phyloP scores from a whole-genome alignment of 2,329 filamentous ascomycete genomes.

The Ilyonectria robusta region DNA sequence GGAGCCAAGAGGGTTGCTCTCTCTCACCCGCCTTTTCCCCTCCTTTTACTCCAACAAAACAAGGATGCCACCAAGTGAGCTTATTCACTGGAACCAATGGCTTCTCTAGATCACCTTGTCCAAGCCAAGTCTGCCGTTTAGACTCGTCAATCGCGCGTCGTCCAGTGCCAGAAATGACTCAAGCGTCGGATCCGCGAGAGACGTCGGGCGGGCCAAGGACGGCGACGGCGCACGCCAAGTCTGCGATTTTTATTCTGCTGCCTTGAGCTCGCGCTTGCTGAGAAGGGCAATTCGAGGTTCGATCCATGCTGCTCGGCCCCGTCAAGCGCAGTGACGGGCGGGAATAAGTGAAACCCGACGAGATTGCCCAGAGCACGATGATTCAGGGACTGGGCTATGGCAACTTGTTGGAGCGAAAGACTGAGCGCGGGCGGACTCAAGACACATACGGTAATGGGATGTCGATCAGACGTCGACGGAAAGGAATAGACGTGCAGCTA shows the following conservation, averaged over 20 bases:
- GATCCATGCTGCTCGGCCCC: neutral
- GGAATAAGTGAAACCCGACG: conserved; percentile 22
- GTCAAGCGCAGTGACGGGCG: conserved; percentile 2
- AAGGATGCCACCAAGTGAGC: conserved; percentile 25
- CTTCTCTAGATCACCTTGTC: conserved; percentile 13
- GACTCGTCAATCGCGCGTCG: neutral
- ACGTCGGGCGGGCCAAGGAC: neutral
- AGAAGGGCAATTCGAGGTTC: conserved; percentile 16
- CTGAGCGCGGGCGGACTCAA: neutral
- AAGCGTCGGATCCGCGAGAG: neutral
- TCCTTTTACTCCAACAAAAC: conserved; percentile 22
- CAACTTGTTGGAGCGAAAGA: neutral
- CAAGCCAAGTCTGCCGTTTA: conserved; percentile 12
- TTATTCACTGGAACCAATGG: conserved; percentile 31
- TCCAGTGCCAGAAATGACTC: conserved; percentile 23
- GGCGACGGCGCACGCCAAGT: neutral
- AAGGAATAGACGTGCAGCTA: neutral
- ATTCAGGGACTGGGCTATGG: neutral
- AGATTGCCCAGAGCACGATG: conserved; percentile 4
- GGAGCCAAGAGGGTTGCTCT: neutral
- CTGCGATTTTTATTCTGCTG: conserved; percentile 35
- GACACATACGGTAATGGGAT: neutral
- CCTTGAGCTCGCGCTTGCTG: conserved; percentile 33
- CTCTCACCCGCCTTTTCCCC: conserved; percentile 1
- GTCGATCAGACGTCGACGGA: conserved; percentile 6